phyloP scores from a whole-genome alignment of 805 yeast genomes.

The Candida odintsovae region DNA sequence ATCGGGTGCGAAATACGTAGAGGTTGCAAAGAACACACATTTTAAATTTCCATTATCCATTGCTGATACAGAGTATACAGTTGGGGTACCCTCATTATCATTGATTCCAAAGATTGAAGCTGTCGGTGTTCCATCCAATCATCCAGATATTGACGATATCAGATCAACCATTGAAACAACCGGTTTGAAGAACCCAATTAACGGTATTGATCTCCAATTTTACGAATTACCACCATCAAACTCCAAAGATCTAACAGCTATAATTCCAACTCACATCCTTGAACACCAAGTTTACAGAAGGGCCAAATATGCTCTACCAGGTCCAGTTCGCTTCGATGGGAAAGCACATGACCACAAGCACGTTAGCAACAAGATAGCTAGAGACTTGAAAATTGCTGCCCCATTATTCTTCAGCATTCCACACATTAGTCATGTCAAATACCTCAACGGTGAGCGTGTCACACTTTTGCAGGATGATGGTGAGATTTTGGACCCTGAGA shows the following conservation, averaged over 20 bases:
- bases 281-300: constrained; percentile 11
- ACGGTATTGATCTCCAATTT: background rate
- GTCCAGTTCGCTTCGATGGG: constrained; percentile 6
- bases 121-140: constrained; percentile 16
- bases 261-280: constrained; percentile 17
- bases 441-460: constrained; percentile 1
- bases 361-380: constrained; percentile 4
- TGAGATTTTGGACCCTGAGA: constrained; percentile 5
- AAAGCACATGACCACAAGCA: constrained; percentile 3
- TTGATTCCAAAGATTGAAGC: constrained; percentile 12
- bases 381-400: constrained; percentile 1
- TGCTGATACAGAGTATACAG: background rate
- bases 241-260: constrained; percentile 7
- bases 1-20: constrained; percentile 2
- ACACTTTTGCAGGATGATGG: constrained; percentile 3
- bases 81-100: constrained; percentile 13
- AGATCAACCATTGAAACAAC: background rate
- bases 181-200: constrained; percentile 6
- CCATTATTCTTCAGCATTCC: constrained; percentile 16
- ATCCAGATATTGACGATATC: constrained; percentile 5
- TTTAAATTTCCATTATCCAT: constrained; percentile 9
- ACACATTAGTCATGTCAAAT: constrained; percentile 5
- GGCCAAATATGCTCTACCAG: constrained; percentile 4
- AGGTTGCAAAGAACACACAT: constrained; percentile 1
- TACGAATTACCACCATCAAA: background rate